Evolutionary conservation across 805 yeast genomes (phyloP).

Genomic region (Huiozyma naganishii): DNA sequence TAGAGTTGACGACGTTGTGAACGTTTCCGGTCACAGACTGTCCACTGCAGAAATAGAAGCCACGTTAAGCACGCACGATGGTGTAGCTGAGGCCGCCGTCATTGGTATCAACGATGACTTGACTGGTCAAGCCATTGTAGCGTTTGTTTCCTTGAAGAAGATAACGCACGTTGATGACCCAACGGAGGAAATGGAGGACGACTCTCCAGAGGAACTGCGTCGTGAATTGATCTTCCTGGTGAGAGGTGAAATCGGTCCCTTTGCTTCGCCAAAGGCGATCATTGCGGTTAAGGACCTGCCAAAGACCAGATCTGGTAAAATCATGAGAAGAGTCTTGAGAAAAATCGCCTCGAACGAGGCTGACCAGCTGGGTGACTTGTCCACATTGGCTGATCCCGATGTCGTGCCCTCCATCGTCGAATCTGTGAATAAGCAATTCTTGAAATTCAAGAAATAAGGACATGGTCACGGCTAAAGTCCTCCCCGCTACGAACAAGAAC

Average conservation of each 20-base stretch:
- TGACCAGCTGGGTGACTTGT: conserved; percentile 83
- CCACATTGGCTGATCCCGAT: conserved; percentile 79
- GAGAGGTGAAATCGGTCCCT: conserved; percentile 47
- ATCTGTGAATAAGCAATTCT: conserved; percentile 42
- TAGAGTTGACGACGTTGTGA: conserved; percentile 96
- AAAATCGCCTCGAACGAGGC: conserved; percentile 88
- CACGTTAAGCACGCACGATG: conserved; percentile 65
- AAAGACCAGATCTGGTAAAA: conserved; percentile 96
- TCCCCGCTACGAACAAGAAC: background rate
- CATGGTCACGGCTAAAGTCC: background rate
- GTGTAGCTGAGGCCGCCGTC: conserved; percentile 92
- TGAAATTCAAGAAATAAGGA: conserved; percentile 26
- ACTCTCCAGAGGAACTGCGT: conserved; percentile 35
- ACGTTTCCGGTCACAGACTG: conserved; percentile 93
- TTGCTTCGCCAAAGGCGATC: conserved; percentile 89
- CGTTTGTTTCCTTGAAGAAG: conserved; percentile 74
- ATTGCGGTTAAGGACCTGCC: conserved; percentile 85
- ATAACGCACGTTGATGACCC: conserved; percentile 27
- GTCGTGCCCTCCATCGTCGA: conserved; percentile 68
- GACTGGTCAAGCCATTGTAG: conserved; percentile 96
- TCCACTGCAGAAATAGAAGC: conserved; percentile 98
- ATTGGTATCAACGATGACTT: conserved; percentile 90
- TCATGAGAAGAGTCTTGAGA: conserved; percentile 94
- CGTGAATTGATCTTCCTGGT: conserved; percentile 68
- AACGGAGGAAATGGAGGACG: conserved; percentile 22